Conservation (phyloP, 2,329 filamentous ascomycete species). For the Didymella exigua region DNA sequence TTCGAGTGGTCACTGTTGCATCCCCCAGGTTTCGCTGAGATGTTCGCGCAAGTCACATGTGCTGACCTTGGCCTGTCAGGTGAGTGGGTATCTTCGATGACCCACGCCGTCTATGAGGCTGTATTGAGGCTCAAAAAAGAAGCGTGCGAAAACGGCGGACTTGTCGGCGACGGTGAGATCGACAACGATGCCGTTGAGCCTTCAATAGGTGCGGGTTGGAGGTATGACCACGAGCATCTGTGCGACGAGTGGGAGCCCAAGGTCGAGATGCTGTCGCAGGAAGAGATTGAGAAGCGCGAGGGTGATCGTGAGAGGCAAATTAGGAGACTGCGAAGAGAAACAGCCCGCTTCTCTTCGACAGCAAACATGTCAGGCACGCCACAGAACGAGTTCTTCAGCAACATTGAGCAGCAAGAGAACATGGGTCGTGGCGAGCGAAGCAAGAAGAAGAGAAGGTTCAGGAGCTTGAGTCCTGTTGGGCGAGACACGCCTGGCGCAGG, state of each 20-base stretch:
- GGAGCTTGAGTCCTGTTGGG: constrained; percentile 82
- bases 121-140: constrained; percentile 94
- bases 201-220: constrained; percentile 85
- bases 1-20: constrained; percentile 97
- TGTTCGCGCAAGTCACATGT: constrained; percentile 90
- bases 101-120: constrained; percentile 96
- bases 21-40: constrained; percentile 87
- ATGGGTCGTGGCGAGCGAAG: constrained; percentile 91
- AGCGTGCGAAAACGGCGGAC: constrained; percentile 86
- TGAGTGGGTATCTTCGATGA: constrained; percentile 93
- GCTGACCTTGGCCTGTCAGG: constrained; percentile 86
- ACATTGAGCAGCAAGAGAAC: constrained; percentile 66
- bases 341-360: constrained; percentile 87
- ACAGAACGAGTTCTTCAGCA: constrained; percentile 64
- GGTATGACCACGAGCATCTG: constrained; percentile 90
- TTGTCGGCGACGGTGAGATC: constrained; percentile 77
- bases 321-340: constrained; percentile 83
- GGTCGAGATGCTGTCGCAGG: constrained; percentile 73
- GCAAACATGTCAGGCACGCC: constrained; percentile 78
- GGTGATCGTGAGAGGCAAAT: constrained; percentile 92
- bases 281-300: constrained; percentile 97
- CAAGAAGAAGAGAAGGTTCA: constrained; percentile 93
- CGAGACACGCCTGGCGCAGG: constrained; percentile 79
- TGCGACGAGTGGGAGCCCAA: constrained; percentile 62
- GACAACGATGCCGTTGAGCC: constrained; percentile 84